Evolutionary conservation across 768 basidiomycete species (phyloP), one percentile per base, ranked within the genome.

Genomic region (Lentinula sp.): DNA sequence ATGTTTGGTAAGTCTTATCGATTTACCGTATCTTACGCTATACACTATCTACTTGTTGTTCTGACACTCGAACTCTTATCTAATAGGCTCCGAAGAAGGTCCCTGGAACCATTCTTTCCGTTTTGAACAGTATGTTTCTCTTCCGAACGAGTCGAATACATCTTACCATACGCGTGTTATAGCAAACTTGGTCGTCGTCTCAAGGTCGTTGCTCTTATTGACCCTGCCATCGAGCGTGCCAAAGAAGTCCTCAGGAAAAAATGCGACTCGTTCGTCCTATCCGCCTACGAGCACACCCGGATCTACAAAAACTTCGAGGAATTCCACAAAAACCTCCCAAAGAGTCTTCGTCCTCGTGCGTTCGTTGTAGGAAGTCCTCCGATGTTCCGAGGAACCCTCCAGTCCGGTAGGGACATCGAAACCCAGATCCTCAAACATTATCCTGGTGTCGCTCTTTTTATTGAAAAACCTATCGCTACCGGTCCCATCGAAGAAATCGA

Each of bases 161-260:
- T 55, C 57, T 59, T 39, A 35, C 28, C 58, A 50, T 48, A 32
- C 16, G 40, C 16, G 18, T 52, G 53, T 56, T 53, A 5, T 66
- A 92, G 93, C 75, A 95, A 98, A 80, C 89, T 98, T 62, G 96
- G 96, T 51, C 88, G 86, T 21, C 92, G 96, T 65, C 90, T 98
- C 74, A 98, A 96, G 73, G 93, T 99, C 60, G 86, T 95, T 64
- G 96, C 93, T 28, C 79, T 99, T 61, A 88, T 99, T 69, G 96
- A 99, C 73, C 96, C 96, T 18, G 87, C 86, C 28, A 79, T 85
- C 61, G 88, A 91, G 46, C 92, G 93, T 63, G 92, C 94, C 21
- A 78, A 80, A 15, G 78, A 86, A 23, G 88, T 89, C 37, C 86
- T 99, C 63, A 81, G 88, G 70, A 89, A 91, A 77, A 98, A 98